These are phyloP conservation scores for Colletotrichum camelliae DNA, from an alignment of 2,329 filamentous ascomycete species.

Conservation along the genomic window DNA sequence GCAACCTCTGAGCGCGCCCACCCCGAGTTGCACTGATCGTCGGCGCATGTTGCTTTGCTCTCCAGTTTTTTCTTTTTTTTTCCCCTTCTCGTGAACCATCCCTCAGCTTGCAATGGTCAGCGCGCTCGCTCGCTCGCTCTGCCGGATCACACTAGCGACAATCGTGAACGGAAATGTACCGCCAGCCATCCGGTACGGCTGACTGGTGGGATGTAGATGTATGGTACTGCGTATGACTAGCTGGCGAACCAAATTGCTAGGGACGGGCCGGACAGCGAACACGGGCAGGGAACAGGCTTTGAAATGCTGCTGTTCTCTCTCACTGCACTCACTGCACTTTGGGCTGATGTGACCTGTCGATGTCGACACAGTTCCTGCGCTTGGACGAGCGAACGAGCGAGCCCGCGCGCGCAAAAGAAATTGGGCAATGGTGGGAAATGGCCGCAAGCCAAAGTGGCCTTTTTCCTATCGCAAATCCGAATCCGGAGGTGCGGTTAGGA, in stretches of 20 bases:
- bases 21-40: background rate
- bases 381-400: background rate
- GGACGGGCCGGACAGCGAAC: constrained; percentile 21
- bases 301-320: background rate
- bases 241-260: constrained; percentile 12
- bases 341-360: background rate
- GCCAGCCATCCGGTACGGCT: background rate
- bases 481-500: background rate
- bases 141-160: background rate
- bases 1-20: background rate
- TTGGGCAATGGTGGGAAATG: background rate
- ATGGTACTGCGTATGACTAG: background rate
- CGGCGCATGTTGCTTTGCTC: background rate
- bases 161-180: background rate
- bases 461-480: background rate
- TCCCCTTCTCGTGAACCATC: background rate
- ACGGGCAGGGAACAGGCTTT: constrained; percentile 18
- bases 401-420: background rate
- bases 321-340: background rate
- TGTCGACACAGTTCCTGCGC: background rate
- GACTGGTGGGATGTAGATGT: background rate
- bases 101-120: background rate
- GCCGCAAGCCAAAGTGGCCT: background rate
- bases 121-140: background rate
- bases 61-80: background rate